Percentiles rank a stretch among this genome's conserved stretches.
phyloP scores from a whole-genome alignment of 164 flowering plant species.

The Liriodendron chinense region DNA sequence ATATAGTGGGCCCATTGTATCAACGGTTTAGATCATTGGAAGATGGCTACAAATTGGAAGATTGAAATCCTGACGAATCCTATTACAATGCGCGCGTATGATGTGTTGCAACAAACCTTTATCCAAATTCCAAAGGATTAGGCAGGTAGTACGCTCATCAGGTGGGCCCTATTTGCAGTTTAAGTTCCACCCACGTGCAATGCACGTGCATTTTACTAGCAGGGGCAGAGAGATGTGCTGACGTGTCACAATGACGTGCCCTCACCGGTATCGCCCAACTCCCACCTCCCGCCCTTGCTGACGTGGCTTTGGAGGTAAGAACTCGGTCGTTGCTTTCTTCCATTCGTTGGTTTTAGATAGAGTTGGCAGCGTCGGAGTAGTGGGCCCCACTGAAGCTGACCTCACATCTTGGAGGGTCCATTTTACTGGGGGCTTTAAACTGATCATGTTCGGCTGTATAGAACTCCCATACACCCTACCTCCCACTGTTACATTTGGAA shows the following conservation, averaged over 20 bases:
- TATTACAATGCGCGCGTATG: too few species aligned
- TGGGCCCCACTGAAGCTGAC: not conserved
- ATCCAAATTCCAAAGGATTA: not conserved
- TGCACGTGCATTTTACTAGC: too few species aligned
- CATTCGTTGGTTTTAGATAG: slow-evolving; percentile 5
- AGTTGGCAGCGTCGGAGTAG: not conserved
- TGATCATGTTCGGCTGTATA: too few species aligned
- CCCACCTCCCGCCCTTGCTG: not conserved
- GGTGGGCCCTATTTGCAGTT: not conserved
- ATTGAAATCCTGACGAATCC: too few species aligned
- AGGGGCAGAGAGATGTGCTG: not conserved
- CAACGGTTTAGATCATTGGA: too few species aligned
- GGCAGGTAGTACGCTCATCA: not conserved
- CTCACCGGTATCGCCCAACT: not conserved
- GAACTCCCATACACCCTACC: too few species aligned
- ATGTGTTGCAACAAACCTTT: not conserved
- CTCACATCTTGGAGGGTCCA: not conserved
- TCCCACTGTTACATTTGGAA: too few species aligned
- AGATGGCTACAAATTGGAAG: too few species aligned
- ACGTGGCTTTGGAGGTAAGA: not conserved
- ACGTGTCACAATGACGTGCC: not conserved
- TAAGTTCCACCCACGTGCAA: too few species aligned
- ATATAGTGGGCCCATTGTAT: too few species aligned
- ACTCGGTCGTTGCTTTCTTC: not conserved
- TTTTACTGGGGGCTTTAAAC: not conserved